phyloP scores from a whole-genome alignment of 495 filamentous ascomycete genomes.

The Lindgomyces ingoldianus region DNA sequence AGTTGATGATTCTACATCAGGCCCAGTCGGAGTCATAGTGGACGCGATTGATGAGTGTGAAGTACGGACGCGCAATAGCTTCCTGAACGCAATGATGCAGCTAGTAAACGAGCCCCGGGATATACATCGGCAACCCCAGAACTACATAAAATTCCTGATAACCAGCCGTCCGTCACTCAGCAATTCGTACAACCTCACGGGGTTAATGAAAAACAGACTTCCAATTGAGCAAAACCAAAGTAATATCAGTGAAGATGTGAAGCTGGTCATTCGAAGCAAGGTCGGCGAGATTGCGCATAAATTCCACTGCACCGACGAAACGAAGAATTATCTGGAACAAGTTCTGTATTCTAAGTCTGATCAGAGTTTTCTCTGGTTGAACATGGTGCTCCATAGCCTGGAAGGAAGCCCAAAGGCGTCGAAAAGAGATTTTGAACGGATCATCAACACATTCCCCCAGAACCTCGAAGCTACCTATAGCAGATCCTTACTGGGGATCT shows the following conservation, averaged over 20 bases:
- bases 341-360: conserved; percentile 19
- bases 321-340: conserved; percentile 11
- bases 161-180: conserved; percentile 23
- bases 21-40: conserved; percentile 23
- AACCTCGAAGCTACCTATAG: conserved; percentile 18
- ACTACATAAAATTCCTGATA: conserved; percentile 28
- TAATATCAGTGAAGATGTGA: conserved; percentile 18
- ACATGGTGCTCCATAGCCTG: conserved; percentile 16
- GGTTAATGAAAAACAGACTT: conserved; percentile 3
- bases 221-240: conserved; percentile 16
- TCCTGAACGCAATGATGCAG: conserved; percentile 8
- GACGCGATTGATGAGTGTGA: conserved; percentile 37
- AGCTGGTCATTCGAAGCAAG: conserved; percentile 17
- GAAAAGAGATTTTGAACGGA: conserved; percentile 12
- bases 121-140: neutral
- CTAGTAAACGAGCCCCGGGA: conserved; percentile 10
- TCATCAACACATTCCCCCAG: conserved; percentile 16
- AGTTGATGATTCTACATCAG: conserved; percentile 2
- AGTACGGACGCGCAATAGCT: conserved; percentile 5
- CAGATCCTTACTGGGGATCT: conserved; percentile 10
- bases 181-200: neutral
- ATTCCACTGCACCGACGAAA: neutral
- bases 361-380: conserved; percentile 23
- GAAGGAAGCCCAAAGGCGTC: conserved; percentile 6
- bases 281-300: conserved; percentile 13